Conservation (phyloP, 148 eudicot species). For the Fagopyrum homotropicum region DNA sequence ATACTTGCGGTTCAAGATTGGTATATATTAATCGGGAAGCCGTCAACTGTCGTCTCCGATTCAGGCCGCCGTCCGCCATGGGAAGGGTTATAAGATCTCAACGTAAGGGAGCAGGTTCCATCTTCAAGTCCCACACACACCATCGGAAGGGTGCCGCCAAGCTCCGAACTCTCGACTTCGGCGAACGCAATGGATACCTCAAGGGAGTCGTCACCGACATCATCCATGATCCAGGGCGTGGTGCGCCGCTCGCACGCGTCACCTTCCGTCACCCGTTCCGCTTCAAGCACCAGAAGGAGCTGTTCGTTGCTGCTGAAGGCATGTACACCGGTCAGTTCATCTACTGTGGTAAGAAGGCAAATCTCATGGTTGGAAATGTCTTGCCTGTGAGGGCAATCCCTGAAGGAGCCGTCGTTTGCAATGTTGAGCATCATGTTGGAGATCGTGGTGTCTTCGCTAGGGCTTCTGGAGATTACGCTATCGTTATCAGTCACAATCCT, state of each 20-base stretch:
- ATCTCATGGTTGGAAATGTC: conserved; percentile 4
- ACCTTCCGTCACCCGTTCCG: conserved; percentile 11
- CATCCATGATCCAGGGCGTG: conserved; percentile 12
- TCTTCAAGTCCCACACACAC: conserved; percentile 16
- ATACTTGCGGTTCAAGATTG: too few relatives aligned
- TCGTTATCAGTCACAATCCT: conserved; percentile 13
- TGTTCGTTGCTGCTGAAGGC: conserved; percentile 10
- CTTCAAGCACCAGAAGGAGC: conserved; percentile 13
- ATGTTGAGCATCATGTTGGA: conserved; percentile 2
- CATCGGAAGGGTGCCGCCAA: conserved; percentile 11
- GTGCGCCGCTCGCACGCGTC: conserved; percentile 8
- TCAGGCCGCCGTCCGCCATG: not conserved
- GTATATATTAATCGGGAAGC: too few relatives aligned
- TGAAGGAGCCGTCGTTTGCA: conserved; percentile 8
- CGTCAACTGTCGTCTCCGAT: too few relatives aligned
- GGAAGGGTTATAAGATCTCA: conserved; percentile 11
- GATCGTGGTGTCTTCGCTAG: conserved; percentile 13
- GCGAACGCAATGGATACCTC: conserved; percentile 12
- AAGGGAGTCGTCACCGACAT: conserved; percentile 10
- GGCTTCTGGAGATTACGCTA: conserved; percentile 11
- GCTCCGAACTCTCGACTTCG: conserved; percentile 11
- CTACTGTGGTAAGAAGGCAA: conserved; percentile 8
- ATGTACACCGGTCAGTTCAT: conserved; percentile 13
- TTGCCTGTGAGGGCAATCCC: conserved; percentile 8
- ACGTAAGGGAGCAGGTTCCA: conserved; percentile 8